Base-by-base conservation (phyloP, 2,329 filamentous ascomycete species). In the Pyrenochaeta sp. region DNA sequence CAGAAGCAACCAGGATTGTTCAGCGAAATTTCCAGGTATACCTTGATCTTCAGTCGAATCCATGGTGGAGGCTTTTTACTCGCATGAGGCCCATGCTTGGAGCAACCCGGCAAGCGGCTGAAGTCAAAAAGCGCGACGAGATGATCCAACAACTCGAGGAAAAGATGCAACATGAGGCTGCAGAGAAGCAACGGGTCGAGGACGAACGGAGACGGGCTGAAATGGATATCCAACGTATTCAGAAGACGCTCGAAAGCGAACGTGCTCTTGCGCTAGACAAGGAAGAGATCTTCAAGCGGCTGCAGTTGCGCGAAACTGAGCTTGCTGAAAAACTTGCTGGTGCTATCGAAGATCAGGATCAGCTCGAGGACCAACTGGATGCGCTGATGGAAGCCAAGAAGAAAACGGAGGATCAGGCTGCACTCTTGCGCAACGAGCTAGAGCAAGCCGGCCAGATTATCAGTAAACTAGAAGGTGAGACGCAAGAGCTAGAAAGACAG, bases 201-300 rank as follows among this genome's bases (percentile, higher is more conserved):
- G 95, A 99, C 54, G 95, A 99, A 67, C 88, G 93, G 32, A 87
- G 95, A 42, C 91, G 93, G 60, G 91, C 92, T 1, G 91, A 98
- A 67, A 84, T 89, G 13, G 95, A 99, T 71, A 90, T 97, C 71
- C 87, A 93, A 66, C 89, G 91, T 32, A 91, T 98, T 46, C 93
- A 97, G 74, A 92, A 98, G 69, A 96, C 92, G 0, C 84, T 99
- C 1, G 96, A 99, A 77, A 97, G 93, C 65, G 96, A 99, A 78
- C 88, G 95, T 49, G 92, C 94, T n/a, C 84, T 99, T 42, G 95
- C 95, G 0, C 82, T 99, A 5, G 95, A 99, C 78, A 99, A 99
- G 76, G 96, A 99, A 74, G 95, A 99, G 72, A 99, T 99, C 59
- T 99, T 98, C 83, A 96, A 94, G 74, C 88, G 96, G n/a, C 83